Conservation (phyloP, 805 yeast genomes). For the Cyberlindnera euphorbiiphila region DNA sequence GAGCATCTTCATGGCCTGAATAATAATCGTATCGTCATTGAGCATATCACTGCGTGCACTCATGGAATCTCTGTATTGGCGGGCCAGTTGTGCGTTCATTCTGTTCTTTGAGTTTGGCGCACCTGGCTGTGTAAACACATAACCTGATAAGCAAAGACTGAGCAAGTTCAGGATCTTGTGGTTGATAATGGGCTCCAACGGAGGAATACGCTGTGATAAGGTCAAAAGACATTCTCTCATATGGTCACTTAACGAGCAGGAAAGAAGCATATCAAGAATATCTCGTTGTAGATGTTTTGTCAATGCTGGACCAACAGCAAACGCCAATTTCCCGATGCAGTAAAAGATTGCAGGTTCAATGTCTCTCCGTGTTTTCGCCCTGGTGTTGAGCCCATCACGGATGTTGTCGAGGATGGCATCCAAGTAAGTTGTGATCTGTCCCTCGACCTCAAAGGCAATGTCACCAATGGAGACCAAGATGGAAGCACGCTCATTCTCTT, state of each 20-base stretch:
- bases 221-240: constrained; percentile 72
- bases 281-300: constrained; percentile 85
- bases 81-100: constrained; percentile 63
- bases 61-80: constrained; percentile 73
- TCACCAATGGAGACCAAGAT: constrained; percentile 81
- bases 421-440: constrained; percentile 80
- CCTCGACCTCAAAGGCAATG: constrained; percentile 69
- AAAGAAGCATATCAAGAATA: constrained; percentile 70
- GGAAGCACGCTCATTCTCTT: constrained; percentile 69
- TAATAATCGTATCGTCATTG: constrained; percentile 48
- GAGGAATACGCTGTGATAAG: constrained; percentile 71
- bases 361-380: constrained; percentile 56
- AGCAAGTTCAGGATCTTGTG: constrained; percentile 66
- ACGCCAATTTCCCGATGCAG: constrained; percentile 81
- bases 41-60: constrained; percentile 62
- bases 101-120: constrained; percentile 56
- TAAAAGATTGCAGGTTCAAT: constrained; percentile 83
- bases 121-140: constrained; percentile 78
- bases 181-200: constrained; percentile 69
- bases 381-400: constrained; percentile 64
- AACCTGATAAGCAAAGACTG: constrained; percentile 76
- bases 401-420: constrained; percentile 84
- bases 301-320: constrained; percentile 88
- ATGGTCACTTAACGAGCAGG: constrained; percentile 79
- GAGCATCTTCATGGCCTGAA: constrained; percentile 77